A percentile compares a stretch with the other conserved stretches of the same genome.
Conservation (phyloP, 176 grass and related monocot species). For the Melocanna baccifera region DNA sequence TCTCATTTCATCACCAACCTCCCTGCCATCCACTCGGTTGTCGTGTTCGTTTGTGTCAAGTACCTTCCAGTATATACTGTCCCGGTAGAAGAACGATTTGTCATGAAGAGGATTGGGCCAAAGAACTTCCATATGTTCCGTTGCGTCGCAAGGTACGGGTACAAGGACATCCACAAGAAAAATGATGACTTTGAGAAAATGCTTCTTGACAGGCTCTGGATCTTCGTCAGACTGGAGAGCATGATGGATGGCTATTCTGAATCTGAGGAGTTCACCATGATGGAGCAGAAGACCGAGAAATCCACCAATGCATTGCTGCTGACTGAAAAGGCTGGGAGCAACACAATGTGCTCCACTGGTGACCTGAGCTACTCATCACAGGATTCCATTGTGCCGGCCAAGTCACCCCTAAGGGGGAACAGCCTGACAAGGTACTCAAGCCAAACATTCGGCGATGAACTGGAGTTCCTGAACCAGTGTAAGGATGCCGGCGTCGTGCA, state of each 20-base stretch:
- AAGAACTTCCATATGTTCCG: slow-evolving; percentile 66
- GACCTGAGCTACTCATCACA: slow-evolving; percentile 47
- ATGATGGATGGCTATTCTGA: slow-evolving; percentile 62
- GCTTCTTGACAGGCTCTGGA: slow-evolving; percentile 49
- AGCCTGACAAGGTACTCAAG: slow-evolving; percentile 49
- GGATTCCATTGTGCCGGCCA: slow-evolving; percentile 36
- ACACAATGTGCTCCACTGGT: slow-evolving; percentile 35
- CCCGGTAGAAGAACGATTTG: slow-evolving; percentile 39
- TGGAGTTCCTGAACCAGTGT: slow-evolving; percentile 59
- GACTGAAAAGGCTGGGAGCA: slow-evolving; percentile 30
- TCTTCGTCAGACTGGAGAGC: slow-evolving; percentile 50
- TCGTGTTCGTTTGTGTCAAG: slow-evolving; percentile 70
- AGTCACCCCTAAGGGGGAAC: slow-evolving; percentile 31
- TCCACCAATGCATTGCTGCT: slow-evolving; percentile 6
- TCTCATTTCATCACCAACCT: slow-evolving; percentile 79
- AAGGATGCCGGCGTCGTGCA: slow-evolving; percentile 20
- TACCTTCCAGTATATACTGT: slow-evolving; percentile 64
- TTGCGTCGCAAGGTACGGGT: slow-evolving; percentile 64
- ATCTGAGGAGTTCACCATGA: slow-evolving; percentile 44
- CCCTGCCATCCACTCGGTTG: slow-evolving; percentile 65
- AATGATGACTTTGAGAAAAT: slow-evolving; percentile 1
- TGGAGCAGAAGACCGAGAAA: slow-evolving; percentile 23
- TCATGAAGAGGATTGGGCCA: slow-evolving; percentile 53
- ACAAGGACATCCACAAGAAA: slow-evolving; percentile 71
- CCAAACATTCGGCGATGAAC: slow-evolving; percentile 24